A percentile compares a stretch with the other conserved stretches of the same genome.
Conservation (phyloP, 2,329 filamentous ascomycete species). For the Pseudocercospora macadamiae region DNA sequence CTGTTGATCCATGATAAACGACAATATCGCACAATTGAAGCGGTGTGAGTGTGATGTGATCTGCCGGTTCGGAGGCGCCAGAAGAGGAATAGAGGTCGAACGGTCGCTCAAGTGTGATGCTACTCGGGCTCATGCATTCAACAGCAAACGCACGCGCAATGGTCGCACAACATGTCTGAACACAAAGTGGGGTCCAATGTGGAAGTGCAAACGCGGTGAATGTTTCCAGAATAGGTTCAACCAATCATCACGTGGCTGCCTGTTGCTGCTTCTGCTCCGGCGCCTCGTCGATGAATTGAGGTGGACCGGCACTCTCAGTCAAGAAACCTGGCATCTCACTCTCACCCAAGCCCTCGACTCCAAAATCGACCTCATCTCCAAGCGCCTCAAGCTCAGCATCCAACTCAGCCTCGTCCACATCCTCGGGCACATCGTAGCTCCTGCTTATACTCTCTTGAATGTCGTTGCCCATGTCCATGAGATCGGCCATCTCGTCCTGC, state of each 20-base stretch:
- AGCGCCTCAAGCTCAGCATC: constrained; percentile 95
- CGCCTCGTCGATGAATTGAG: constrained; percentile 89
- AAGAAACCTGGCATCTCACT: constrained; percentile 76
- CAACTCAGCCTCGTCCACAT: constrained; percentile 93
- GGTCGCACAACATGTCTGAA: constrained; percentile 7
- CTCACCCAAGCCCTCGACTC: constrained; percentile 63
- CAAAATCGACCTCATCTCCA: constrained; percentile 90
- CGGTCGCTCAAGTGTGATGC: not conserved
- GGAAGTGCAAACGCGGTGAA: not conserved
- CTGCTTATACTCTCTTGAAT: constrained; percentile 93
- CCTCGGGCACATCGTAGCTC: constrained; percentile 93
- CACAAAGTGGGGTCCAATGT: constrained; percentile 1
- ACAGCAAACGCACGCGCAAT: constrained; percentile 4
- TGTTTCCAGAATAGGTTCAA: not conserved
- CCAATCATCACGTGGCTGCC: constrained; percentile 32
- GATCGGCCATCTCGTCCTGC: constrained; percentile 98
- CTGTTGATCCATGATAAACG: not conserved
- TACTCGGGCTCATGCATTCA: not conserved
- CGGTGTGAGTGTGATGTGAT: not conserved
- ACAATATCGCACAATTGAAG: not conserved
- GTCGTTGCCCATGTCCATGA: constrained; percentile 97
- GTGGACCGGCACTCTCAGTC: constrained; percentile 73
- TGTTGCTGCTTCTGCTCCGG: constrained; percentile 51
- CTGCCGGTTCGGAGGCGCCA: not conserved
- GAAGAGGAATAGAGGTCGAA: not conserved